Evolutionary conservation across 2,329 filamentous ascomycete genomes (phyloP).

Genomic region (Trichoderma sp.): DNA sequence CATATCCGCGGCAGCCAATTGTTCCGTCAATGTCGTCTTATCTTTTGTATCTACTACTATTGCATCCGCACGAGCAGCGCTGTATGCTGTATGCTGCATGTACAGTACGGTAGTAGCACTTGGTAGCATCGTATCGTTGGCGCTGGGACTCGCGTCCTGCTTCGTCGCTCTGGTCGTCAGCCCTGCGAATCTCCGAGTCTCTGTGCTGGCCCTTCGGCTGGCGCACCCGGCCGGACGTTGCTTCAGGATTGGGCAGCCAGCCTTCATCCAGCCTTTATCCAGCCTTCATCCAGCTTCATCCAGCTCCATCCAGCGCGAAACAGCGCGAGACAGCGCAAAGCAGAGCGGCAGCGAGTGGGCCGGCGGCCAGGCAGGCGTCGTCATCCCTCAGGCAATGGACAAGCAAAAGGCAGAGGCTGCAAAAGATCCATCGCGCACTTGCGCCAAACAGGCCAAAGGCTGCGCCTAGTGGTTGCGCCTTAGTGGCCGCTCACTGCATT

Average conservation of each 20-base stretch:
- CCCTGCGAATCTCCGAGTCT: constrained; percentile 18
- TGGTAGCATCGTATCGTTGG: not conserved
- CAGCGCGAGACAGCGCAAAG: too few relatives aligned
- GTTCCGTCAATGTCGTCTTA: too few relatives aligned
- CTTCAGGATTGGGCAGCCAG: not conserved
- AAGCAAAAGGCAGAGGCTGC: constrained; percentile 8
- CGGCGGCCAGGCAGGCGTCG: constrained; percentile 26
- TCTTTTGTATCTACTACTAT: not conserved
- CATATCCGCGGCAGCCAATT: too few relatives aligned
- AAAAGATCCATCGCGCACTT: constrained; percentile 16
- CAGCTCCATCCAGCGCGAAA: not conserved
- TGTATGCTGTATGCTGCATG: too few relatives aligned
- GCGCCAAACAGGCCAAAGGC: constrained; percentile 2
- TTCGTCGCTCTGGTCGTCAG: constrained; percentile 24
- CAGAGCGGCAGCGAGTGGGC: not conserved
- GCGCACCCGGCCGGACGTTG: not conserved
- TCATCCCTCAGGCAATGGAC: constrained; percentile 29
- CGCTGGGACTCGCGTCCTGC: not conserved
- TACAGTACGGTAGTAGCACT: not conserved
- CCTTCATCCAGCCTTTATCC: too few relatives aligned
- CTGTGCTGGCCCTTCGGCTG: constrained; percentile 17
- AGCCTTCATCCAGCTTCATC: too few relatives aligned
- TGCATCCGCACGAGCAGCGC: too few relatives aligned
- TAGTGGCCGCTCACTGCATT: constrained; percentile 7
- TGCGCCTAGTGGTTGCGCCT: constrained; percentile 17